Percentiles rank a stretch among this genome's conserved stretches.
Evolutionary conservation across 2,329 filamentous ascomycete genomes (phyloP).

Genomic region (Geosmithia flava): DNA sequence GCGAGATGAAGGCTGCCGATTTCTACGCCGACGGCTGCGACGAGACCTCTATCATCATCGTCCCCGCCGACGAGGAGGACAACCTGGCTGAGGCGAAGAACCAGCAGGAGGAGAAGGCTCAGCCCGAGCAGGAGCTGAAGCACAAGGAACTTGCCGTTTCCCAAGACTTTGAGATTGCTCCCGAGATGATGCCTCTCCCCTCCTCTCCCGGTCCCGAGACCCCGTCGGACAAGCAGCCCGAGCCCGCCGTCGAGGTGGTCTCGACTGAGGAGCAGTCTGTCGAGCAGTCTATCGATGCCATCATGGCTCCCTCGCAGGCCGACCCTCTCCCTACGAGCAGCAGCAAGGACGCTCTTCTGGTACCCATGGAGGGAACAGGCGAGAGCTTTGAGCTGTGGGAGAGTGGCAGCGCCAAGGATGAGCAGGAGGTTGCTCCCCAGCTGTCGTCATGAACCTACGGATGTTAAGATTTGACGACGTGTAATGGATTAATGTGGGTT

Average conservation of each 20-base stretch:
- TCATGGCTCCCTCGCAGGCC: constrained; percentile 21
- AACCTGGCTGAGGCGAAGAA: constrained; percentile 14
- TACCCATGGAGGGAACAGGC: constrained; percentile 44
- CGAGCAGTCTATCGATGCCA: constrained; percentile 17
- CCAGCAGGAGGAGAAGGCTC: background rate
- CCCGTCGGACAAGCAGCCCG: constrained; percentile 8
- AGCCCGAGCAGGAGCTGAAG: constrained; percentile 1
- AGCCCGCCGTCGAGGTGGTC: constrained; percentile 7
- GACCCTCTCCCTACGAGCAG: constrained; percentile 11
- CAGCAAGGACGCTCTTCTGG: constrained; percentile 32
- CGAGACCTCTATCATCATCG: constrained; percentile 45
- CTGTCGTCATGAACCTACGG: constrained; percentile 1
- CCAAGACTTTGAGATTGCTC: constrained; percentile 7
- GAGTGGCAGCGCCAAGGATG: constrained; percentile 52
- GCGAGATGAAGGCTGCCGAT: constrained; percentile 54
- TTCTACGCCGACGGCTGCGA: constrained; percentile 58
- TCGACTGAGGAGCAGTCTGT: constrained; percentile 4
- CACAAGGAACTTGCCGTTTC: constrained; percentile 4
- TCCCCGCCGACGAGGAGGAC: constrained; percentile 47
- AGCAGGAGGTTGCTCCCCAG: constrained; percentile 20
- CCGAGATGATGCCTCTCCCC: constrained; percentile 4
- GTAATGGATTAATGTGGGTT: constrained; percentile 2
- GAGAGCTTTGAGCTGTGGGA: constrained; percentile 60
- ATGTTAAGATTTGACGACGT: background rate
- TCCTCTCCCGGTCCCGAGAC: constrained; percentile 2